Conservation (phyloP, 192 early-diverging fungal species). For the Coemansia nantahalensis region DNA sequence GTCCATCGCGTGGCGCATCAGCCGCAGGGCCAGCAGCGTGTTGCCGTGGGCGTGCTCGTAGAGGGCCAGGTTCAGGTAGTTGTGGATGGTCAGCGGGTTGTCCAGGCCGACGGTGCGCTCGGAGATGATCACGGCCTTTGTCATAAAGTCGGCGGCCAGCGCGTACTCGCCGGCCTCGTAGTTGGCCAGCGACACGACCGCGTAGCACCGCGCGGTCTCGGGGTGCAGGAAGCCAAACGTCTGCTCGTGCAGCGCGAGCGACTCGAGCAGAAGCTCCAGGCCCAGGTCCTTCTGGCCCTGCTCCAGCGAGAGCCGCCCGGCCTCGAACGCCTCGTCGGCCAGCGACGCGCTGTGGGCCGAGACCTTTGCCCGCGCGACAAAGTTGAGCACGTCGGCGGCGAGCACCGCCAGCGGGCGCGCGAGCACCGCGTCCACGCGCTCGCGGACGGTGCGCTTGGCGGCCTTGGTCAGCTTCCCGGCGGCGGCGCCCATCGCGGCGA, state of each 20-base stretch:
- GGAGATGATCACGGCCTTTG: conserved; percentile 78
- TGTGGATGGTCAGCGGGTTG: conserved; percentile 78
- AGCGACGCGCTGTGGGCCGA: conserved; percentile 58
- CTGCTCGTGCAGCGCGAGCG: conserved; percentile 87
- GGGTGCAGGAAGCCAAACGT: conserved; percentile 89
- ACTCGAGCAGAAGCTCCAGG: conserved; percentile 79
- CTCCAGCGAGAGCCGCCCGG: conserved; percentile 72
- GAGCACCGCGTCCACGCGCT: conserved; percentile 19
- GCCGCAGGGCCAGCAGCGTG: conserved; percentile 62
- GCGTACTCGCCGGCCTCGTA: conserved; percentile 76
- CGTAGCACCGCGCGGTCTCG: conserved; percentile 84
- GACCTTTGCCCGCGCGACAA: conserved; percentile 38
- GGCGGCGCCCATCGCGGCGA: conserved; percentile 26
- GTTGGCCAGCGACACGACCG: conserved; percentile 76
- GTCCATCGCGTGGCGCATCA: conserved; percentile 79
- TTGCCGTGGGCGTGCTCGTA: conserved; percentile 85
- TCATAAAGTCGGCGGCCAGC: conserved; percentile 55
- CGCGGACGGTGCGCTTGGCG: conserved; percentile 58
- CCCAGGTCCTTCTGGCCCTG: conserved; percentile 78
- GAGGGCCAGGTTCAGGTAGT: conserved; percentile 87
- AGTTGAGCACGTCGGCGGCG: conserved; percentile 30
- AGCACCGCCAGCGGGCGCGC: conserved; percentile 27
- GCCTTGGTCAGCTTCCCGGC: conserved; percentile 55
- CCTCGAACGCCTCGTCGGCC: conserved; percentile 89
- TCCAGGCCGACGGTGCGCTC: conserved; percentile 89